Conservation (phyloP, 2,329 filamentous ascomycete genomes). For the Neonectria magnoliae region DNA sequence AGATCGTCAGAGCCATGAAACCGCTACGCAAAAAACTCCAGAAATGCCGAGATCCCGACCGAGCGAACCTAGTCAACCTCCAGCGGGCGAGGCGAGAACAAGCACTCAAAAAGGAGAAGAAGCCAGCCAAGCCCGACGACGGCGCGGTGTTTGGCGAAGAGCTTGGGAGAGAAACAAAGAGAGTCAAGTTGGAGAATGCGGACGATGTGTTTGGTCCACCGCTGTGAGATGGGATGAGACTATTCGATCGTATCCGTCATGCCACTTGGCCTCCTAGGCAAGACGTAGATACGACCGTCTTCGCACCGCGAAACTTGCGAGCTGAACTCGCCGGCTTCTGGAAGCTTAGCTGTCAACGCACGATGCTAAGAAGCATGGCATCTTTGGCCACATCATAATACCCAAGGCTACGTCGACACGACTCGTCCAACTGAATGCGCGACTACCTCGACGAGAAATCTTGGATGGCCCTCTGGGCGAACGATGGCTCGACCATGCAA, state of each 20-base stretch:
- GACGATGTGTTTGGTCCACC: constrained; percentile 61
- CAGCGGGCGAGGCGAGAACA: constrained; percentile 71
- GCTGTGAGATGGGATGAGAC: constrained; percentile 40
- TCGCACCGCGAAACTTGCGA: too few species aligned
- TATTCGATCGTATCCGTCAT: not conserved
- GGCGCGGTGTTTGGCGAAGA: constrained; percentile 58
- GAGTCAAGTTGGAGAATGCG: constrained; percentile 54
- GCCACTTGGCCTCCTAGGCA: not conserved
- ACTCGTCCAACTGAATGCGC: not conserved
- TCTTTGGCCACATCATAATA: too few species aligned
- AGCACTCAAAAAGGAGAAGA: constrained; percentile 57
- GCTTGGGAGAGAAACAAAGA: constrained; percentile 54
- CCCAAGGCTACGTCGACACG: not conserved
- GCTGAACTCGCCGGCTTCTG: not conserved
- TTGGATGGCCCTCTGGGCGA: not conserved
- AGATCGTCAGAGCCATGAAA: constrained; percentile 58
- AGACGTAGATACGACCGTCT: not conserved
- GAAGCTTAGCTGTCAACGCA: too few species aligned
- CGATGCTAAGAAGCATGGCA: not conserved
- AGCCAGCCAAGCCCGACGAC: constrained; percentile 51
- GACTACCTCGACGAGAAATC: not conserved
- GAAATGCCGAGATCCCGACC: constrained; percentile 78
- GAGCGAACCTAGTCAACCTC: constrained; percentile 75
- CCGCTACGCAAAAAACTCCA: constrained; percentile 75
- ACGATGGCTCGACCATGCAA: not conserved